Base-by-base conservation (phyloP, 768 basidiomycete species). In the Brasilioporus rufonigricans region DNA sequence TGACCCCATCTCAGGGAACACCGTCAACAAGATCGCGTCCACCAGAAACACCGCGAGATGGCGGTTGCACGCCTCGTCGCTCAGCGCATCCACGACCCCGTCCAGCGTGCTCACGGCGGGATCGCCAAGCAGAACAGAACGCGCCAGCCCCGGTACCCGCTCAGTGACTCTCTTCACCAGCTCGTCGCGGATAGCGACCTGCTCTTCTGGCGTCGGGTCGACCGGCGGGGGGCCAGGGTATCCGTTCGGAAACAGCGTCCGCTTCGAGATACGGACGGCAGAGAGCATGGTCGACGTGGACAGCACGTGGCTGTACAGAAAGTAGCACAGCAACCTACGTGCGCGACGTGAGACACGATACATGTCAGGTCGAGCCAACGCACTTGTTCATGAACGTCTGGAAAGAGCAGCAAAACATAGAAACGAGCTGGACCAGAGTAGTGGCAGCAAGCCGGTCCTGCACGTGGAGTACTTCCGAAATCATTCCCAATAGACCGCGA, bases 221-320 rank as follows among this genome's bases (percentile, higher is more conserved):
- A 80, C 74, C 2, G 87, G 84, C 1, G 84, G 70, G 0, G 85
- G 83, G 0, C 81, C 89, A 1, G 93, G 93, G 71, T 91, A 92
- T 14, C 96, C 95, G 57, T 85, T 85, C 4, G 96, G 95, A 66
- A 96, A 98, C 26, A 98, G 76, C 9, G 86, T 80, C 10, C 78
- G 78, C 62, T 90, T 91, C 14, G 84, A 72, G 5, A 78, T 65
- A 35, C 82, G 79, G 35, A 85, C 74, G 26, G 80, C 67, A 31
- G 74, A 75, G 19, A 86, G 76, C 24, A 91, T 67, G 47, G 80
- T 78, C 6, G 74, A 56, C 6, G 82, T 74, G 1, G 83, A 79
- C 24, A 82, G 74, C 52, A 88, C 72, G 19, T 78, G 71, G 0
- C 74, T 75, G 57, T 78, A 76, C 45, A 97, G 72, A 46, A 91